Conservation (phyloP, 2,329 filamentous ascomycete genomes). For the Arthrobotrys iridis region DNA sequence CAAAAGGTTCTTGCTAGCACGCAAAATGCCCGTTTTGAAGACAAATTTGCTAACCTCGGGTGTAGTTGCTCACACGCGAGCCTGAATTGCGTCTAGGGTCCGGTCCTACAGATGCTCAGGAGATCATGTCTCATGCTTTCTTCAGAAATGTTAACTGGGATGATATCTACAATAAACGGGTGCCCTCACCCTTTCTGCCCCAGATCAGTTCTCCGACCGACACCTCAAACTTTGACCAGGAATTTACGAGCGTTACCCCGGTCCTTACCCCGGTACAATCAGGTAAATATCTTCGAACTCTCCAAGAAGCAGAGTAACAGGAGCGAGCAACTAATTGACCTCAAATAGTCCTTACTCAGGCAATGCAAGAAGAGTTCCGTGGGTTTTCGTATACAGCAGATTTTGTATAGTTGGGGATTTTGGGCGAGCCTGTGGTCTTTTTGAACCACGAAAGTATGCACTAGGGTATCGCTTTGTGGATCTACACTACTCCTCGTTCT, state of each 20-base stretch:
- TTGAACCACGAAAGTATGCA: conserved; percentile 36
- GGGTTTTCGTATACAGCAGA: conserved; percentile 98
- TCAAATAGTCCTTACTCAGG: conserved; percentile 84
- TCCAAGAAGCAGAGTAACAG: neutral
- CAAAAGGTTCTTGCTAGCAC: conserved; percentile 71
- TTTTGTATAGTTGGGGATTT: conserved; percentile 71
- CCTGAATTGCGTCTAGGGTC: conserved; percentile 92
- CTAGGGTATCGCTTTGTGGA: conserved; percentile 17
- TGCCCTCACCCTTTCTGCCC: conserved; percentile 87
- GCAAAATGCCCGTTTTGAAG: too few species aligned
- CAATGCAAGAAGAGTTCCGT: conserved; percentile 99
- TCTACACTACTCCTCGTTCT: neutral
- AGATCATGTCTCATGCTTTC: conserved; percentile 98
- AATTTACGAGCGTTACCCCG: conserved; percentile 97
- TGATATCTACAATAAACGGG: conserved; percentile 94
- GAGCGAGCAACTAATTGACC: conserved; percentile 56
- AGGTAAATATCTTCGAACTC: conserved; percentile 73
- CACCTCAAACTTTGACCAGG: conserved; percentile 99
- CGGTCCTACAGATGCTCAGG: conserved; percentile 94
- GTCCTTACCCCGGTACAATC: conserved; percentile 97
- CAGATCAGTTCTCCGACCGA: conserved; percentile 91
- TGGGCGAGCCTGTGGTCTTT: conserved; percentile 25
- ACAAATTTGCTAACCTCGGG: conserved; percentile 17
- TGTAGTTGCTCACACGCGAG: conserved; percentile 82
- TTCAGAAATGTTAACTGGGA: conserved; percentile 99